A percentile compares a stretch with the other conserved stretches of the same genome.
Evolutionary conservation across 2,329 filamentous ascomycete species (phyloP).

Genomic region (Alternaria conjuncta): DNA sequence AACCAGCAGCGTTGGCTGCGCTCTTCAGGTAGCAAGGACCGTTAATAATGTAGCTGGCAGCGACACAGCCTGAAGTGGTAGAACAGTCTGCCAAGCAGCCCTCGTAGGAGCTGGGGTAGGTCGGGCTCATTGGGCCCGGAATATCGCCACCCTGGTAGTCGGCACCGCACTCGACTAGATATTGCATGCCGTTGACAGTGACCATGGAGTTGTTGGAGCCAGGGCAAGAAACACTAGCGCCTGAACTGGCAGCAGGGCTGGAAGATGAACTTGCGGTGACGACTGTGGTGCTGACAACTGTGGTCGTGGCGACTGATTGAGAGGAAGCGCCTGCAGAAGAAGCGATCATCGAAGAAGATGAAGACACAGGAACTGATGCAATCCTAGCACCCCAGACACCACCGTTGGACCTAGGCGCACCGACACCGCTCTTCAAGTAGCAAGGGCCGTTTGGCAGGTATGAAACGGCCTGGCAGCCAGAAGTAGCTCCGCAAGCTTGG

Average conservation of each 20-base stretch:
- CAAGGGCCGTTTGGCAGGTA: constrained; percentile 19
- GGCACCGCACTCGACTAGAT: constrained; percentile 16
- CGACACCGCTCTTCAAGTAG: constrained; percentile 16
- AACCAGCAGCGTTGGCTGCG: neutral
- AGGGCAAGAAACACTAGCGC: constrained; percentile 13
- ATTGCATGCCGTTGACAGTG: neutral
- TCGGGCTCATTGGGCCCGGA: neutral
- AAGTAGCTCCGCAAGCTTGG: constrained; percentile 4
- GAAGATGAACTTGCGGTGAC: neutral
- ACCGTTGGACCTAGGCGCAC: constrained; percentile 5
- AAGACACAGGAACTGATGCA: neutral
- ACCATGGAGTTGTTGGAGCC: constrained; percentile 3
- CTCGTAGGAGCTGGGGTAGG: constrained; percentile 20
- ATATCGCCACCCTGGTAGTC: constrained; percentile 14
- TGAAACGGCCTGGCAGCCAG: constrained; percentile 11
- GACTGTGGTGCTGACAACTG: neutral
- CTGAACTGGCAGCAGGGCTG: neutral
- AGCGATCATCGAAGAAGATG: neutral
- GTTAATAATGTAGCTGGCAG: constrained; percentile 23
- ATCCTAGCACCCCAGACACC: constrained; percentile 17
- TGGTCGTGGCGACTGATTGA: neutral
- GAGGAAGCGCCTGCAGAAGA: neutral
- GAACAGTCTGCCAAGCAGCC: constrained; percentile 26
- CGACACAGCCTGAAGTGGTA: constrained; percentile 20
- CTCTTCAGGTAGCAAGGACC: constrained; percentile 29